Evolutionary conservation across 139 green algal species (phyloP).

Genomic region (Axilococcus clingmanii): DNA sequence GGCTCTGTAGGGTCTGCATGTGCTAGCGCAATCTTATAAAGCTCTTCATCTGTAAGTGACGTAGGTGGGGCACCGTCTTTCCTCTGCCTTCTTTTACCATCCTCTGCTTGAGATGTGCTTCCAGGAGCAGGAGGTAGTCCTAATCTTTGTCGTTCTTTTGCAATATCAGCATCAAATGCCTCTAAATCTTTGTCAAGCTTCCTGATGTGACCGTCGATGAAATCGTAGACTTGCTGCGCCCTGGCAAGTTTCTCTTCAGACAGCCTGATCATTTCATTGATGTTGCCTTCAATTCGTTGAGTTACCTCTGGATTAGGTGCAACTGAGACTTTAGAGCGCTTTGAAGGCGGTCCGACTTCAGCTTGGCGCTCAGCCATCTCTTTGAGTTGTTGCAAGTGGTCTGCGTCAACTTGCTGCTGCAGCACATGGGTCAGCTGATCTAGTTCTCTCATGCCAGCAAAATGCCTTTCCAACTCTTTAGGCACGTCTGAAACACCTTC

Average conservation of each 20-base stretch:
- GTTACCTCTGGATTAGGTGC: not conserved
- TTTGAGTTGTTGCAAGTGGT: conserved; percentile 24
- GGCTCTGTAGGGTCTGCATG: conserved; percentile 42
- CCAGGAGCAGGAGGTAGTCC: conserved; percentile 29
- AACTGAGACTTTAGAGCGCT: conserved; percentile 5
- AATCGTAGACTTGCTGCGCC: conserved; percentile 69
- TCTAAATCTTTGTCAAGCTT: conserved; percentile 55
- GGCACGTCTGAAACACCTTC: conserved; percentile 45
- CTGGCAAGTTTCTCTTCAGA: conserved; percentile 47
- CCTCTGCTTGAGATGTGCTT: not conserved
- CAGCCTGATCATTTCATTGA: conserved; percentile 34
- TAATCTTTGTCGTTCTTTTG: conserved; percentile 35
- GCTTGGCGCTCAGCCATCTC: conserved; percentile 5
- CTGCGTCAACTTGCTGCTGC: conserved; percentile 34
- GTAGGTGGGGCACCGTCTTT: not conserved
- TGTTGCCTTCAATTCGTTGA: conserved; percentile 19
- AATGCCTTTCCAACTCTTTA: conserved; percentile 41
- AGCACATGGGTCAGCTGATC: conserved; percentile 36
- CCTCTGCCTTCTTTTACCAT: not conserved
- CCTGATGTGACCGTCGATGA: conserved; percentile 69
- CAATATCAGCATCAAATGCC: conserved; percentile 51
- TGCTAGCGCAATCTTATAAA: conserved; percentile 18
- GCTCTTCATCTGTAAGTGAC: conserved; percentile 3
- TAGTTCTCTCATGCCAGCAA: conserved; percentile 52
- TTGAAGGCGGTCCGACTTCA: conserved; percentile 9